Base-by-base conservation (phyloP, 441 rosid species). In the Populus hybrid region DNA sequence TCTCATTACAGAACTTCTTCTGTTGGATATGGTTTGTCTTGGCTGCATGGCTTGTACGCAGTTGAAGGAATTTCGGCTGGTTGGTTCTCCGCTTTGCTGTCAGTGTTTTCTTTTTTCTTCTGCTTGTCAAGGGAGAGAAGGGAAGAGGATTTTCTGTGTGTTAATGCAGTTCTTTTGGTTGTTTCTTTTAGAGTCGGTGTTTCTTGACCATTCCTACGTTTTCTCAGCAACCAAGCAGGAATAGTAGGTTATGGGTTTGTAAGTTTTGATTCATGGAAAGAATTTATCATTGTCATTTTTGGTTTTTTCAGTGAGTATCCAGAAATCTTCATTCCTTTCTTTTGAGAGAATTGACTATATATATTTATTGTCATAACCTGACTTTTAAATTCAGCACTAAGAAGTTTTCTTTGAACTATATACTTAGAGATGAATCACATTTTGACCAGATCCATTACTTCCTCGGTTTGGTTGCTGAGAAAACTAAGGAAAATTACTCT, bases 391-490 rank as follows among this genome's bases (percentile, higher is more conserved):
- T 23, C 66, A 21, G 28, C 28, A n/a, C 26, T 23, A 46, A 21
- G 10, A 61, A 9, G 66, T n/a, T 61, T 21, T 21, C 3, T 4
- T 61, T 9, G 12, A 61, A 4, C 28, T 61, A 8, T 8, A 21
- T n/a, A 21, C 18, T 1, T 50, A 20, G 73, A 21, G 18, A 61
- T 20, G 4, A n/a, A 24, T 36, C 54, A 26, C n/a, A 64, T 34
- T 68, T 73, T n/a, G 59, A 34, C 40, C 20, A 9, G 10, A 40
- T 69, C 10, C 23, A 59, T 67, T 24, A 4, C 18, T 65, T 4
- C 21, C 74, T 70, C 64, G 36, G 74, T 83, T 79, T 77, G 80
- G 66, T 78, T 81, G 69, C 73, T 66, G 74, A 46, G 80, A 75
- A 81, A 81, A 77, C 23, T 16, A 16, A 10, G 8, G 18, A 54